Evolutionary conservation across 1,284 basidiomycete species (phyloP), one percentile per base, ranked within the genome.

Genomic region (Apiotrichum gracile): DNA sequence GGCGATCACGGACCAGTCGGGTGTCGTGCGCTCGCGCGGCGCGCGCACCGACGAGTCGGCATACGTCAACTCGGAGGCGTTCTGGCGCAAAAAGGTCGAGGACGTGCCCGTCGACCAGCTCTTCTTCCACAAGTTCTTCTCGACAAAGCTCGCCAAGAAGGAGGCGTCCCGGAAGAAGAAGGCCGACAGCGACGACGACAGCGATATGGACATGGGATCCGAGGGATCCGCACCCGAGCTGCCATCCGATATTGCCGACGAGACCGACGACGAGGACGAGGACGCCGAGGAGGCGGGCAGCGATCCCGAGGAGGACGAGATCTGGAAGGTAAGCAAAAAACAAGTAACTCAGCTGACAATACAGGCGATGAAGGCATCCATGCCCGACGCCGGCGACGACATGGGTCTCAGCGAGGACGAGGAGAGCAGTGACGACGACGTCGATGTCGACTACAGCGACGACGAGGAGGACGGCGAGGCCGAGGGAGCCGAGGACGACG

Each of bases 61-160:
- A 58, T 75, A 82, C 54, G 56, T 55, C 61, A 76, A 83, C 56
- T 85, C 87, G 39, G 83, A 84, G 53, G 78, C 73, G 48, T 96
- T 94, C 74, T 84, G 87, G 83, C 83, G 79, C 68, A 85, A 81
- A 69, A 81, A 81, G 61, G 81, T 79, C 31, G 81, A 84, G 56
- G 83, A 91, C 51, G 82, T 97, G 8, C 88, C 91, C 0, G 91
- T 85, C 26, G 92, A 98, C 70, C 88, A 94, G 80, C 65, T 87
- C 44, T 79, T 80, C 72, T 80, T 80, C 73, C 78, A 79, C 66
- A 76, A 77, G 57, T 80, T 76, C 72, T 81, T 80, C 58, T 52
- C 73, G 25, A 67, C 74, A 48, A 77, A 76, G 58, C 58, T 77
- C 14, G 87, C 85, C 68, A 77, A 80, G 44, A 78, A 78, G 37